Conservation (phyloP, 106 monocot genomes). For the Dioscorea alata region DNA sequence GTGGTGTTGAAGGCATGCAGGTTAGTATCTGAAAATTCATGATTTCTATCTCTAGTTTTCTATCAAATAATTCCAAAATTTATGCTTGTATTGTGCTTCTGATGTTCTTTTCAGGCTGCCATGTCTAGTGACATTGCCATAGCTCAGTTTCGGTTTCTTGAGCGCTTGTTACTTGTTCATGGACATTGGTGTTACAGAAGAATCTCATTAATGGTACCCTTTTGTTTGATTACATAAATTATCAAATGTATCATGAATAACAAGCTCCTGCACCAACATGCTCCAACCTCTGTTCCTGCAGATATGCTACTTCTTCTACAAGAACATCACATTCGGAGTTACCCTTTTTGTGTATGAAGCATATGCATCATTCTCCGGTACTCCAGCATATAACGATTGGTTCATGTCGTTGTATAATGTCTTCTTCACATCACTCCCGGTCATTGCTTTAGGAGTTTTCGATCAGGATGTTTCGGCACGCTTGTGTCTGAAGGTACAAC, state of each 20-base stretch:
- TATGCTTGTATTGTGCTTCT: neutral
- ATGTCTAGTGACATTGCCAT: constrained; percentile 72
- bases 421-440: constrained; percentile 92
- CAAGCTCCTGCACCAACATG: too few species aligned
- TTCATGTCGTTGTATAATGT: constrained; percentile 80
- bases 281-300: constrained; percentile 12
- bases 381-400: constrained; percentile 88
- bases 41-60: neutral
- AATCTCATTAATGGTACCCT: constrained; percentile 80
- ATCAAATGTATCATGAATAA: neutral
- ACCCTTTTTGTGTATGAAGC: constrained; percentile 82
- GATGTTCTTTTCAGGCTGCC: constrained; percentile 48
- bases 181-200: constrained; percentile 96
- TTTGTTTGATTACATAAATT: neutral
- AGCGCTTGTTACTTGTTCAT: constrained; percentile 73
- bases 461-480: constrained; percentile 94
- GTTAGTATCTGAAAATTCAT: constrained; percentile 22
- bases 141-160: constrained; percentile 82
- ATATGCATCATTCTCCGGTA: constrained; percentile 78
- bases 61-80: neutral
- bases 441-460: constrained; percentile 86
- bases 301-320: constrained; percentile 99
- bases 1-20: constrained; percentile 98
- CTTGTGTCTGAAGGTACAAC: constrained; percentile 72
- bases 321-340: constrained; percentile 84